A percentile compares a stretch with the other conserved stretches of the same genome.
These are phyloP conservation scores for Colletotrichum tofieldiae DNA, from an alignment of 2,329 filamentous ascomycete genomes.

Conservation along the genomic window DNA sequence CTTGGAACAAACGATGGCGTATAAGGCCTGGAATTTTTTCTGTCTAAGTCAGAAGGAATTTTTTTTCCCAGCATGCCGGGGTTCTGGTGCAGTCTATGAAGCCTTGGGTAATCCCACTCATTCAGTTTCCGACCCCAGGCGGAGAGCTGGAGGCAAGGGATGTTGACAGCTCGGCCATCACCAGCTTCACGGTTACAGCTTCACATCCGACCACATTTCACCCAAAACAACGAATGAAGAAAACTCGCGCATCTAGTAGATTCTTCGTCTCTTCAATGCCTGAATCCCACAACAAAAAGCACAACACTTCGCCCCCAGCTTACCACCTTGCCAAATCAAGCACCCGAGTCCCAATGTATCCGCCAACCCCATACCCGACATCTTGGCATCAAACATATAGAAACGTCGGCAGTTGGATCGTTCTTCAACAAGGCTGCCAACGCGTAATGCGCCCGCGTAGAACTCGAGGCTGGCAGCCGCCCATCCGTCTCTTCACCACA, in stretches of 20 bases:
- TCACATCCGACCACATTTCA: too few relatives aligned
- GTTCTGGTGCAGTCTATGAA: background rate
- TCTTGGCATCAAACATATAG: background rate
- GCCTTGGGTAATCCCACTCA: background rate
- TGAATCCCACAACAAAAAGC: background rate
- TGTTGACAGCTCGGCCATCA: background rate
- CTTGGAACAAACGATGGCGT: background rate
- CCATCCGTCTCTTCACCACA: background rate
- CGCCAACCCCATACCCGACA: background rate
- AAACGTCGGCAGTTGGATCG: background rate
- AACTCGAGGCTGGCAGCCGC: background rate
- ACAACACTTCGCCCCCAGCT: background rate
- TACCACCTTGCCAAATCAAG: background rate
- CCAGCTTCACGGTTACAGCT: background rate
- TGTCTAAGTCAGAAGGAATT: too few relatives aligned
- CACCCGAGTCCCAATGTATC: background rate
- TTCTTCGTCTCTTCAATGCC: background rate
- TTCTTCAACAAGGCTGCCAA: background rate
- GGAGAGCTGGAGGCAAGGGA: background rate
- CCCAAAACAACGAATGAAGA: background rate
- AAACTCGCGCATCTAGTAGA: background rate
- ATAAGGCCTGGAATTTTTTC: too few relatives aligned
- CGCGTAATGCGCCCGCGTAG: background rate
- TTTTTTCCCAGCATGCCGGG: fast-evolving
- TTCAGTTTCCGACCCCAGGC: background rate